Evolutionary conservation across 106 monocot genomes (phyloP), one percentile per base, ranked within the genome.

Genomic region (Narthecium ossifragum): DNA sequence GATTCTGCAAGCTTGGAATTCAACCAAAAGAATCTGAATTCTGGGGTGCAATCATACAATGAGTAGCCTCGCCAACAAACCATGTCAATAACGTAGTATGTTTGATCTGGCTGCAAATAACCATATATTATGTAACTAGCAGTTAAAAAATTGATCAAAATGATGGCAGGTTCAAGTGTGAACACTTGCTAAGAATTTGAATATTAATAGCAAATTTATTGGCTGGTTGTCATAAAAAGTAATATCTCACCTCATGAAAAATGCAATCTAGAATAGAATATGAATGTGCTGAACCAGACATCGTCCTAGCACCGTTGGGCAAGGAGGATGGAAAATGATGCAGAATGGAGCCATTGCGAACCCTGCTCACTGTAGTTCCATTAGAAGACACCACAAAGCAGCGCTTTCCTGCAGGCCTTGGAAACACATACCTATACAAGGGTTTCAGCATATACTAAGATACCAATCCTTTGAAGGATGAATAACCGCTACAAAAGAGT

Each of bases 41-140:
- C 98, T 10, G 79, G 68, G 39, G 61, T 81, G 70, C 98, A 98
- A 14, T 98, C 91, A 43, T 98, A 98, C 34, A 87, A 77, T 33
- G 98, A 82, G 54, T 98, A 91, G 1, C 98, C 90, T 63, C 84
- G 47, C 98, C 98, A 88, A 70, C 91, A 91, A 37, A 98, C 69
- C 98, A 98, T 84, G 58, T 98, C 98, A 68, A 98, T 98, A 28
- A 86, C 87, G 38, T 98, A 98, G 53, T 98, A 98, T 48, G 91
- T 98, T 56, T 87, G 80, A 73, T 98, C 78, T 34, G 75, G 54
- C 98, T 98, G 81, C 75, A 83, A 71, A 27, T 20, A 8, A 67
- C 24, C 15, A 71, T 34, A 4, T 1, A 12, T 55, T 41, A 52
- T 46, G 41, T 58, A 26, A 73, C 38, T 51, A 46, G 7, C 24